Evolutionary conservation across 2,329 filamentous ascomycete species (phyloP), one percentile per base, ranked within the genome.

Genomic region (Paecilomyces sp.): DNA sequence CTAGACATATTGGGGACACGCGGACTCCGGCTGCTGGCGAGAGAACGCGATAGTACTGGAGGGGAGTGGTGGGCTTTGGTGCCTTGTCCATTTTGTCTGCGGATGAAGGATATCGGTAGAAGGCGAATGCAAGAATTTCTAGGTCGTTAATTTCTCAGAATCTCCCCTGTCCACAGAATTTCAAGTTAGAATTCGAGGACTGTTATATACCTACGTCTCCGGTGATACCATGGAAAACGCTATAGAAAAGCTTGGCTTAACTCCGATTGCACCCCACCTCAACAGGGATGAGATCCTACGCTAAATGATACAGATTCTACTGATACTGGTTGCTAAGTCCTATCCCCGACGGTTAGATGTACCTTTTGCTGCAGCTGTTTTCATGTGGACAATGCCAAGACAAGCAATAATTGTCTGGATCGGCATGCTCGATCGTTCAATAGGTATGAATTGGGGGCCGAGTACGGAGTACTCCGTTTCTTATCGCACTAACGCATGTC

Each of bases 1-100:
- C 58, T 18, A 59, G 31, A 12, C 58, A 59, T 30, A 59, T 22
- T 12, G 58, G 58, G 34, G 53, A 56, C n/a, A 59, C 58, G 22
- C 58, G 58, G 13, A 57, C 41, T 24, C 53, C 55, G 13, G 58
- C 58, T 9, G 54, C 56, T 31, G 54, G 58, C 8, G 54, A 24
- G 12, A 59, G 58, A 28, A 59, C 22, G n/a, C 58, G 54, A 50
- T 59, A 41, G 7, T 41, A 41, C 36, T 41, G 36, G 18, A 41
- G 36, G 13, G 36, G 36, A 41, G 13, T 41, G 13, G 36, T 15
- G 36, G 36, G 36, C 36, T 41, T 41, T 41, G 36, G 36, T 41
- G 36, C 36, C 13, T 3, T 4, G 15, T 41, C n/a, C 36, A 41
- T 41, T 15, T 13, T 12, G 36, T 41, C 15, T 41, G 11, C 3